Evolutionary conservation across 116 monocot genomes (phyloP).

Genomic region (Zostera marina): DNA sequence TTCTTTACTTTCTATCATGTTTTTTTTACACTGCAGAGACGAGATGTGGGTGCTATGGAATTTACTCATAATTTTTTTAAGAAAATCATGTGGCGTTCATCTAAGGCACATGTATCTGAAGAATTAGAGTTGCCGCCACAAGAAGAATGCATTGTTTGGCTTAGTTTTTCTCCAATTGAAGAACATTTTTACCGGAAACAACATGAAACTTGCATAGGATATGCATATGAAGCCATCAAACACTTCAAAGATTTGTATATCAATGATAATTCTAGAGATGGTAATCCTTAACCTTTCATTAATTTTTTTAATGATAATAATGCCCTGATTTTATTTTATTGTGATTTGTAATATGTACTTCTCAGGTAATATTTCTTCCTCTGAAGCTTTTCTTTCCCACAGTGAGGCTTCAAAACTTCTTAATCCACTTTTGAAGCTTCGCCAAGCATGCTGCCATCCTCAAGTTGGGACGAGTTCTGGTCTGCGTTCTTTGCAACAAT

Average conservation of each 20-base stretch:
- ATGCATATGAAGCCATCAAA: constrained; percentile 60
- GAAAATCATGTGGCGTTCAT: constrained; percentile 97
- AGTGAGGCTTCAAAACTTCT: constrained; percentile 61
- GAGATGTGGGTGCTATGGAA: constrained; percentile 55
- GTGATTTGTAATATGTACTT: neutral
- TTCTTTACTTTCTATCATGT: constrained; percentile 3
- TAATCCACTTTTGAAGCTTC: constrained; percentile 75
- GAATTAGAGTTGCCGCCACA: constrained; percentile 85
- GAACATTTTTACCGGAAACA: constrained; percentile 98
- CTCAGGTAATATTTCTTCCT: constrained; percentile 30
- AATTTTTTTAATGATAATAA: neutral
- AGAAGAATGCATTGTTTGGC: constrained; percentile 63
- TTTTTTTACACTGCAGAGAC: constrained; percentile 27
- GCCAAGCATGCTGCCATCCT: constrained; percentile 98
- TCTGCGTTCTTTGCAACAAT: constrained; percentile 74
- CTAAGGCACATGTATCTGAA: constrained; percentile 74
- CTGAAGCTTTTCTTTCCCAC: constrained; percentile 43
- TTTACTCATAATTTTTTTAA: constrained; percentile 65
- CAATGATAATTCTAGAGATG: constrained; percentile 12
- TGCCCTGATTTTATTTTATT: neutral
- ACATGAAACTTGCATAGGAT: constrained; percentile 62
- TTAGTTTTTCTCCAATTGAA: constrained; percentile 76
- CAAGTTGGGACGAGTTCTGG: constrained; percentile 98
- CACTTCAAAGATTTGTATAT: constrained; percentile 32
- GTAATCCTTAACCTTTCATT: constrained; percentile 6